These are phyloP conservation scores for Trypanosoma theileri DNA, from an alignment of 208 protist species.

Conservation along the genomic window DNA sequence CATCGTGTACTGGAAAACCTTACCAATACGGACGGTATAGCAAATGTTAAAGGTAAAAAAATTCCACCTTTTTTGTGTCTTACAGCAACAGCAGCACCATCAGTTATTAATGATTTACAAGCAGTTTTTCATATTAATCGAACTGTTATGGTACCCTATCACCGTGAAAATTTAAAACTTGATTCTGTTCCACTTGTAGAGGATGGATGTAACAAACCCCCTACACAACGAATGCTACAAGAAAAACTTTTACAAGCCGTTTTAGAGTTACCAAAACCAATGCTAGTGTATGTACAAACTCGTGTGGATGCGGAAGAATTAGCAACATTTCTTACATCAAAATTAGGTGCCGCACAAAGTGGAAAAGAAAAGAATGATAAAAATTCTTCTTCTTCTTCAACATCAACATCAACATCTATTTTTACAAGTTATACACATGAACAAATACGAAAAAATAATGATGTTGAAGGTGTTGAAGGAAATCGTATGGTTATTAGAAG, in stretches of 20 bases:
- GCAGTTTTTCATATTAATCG: conserved; percentile 61
- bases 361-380: conserved; percentile 1
- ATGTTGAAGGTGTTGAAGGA: background rate
- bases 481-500: conserved; percentile 48
- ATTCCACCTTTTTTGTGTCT: conserved; percentile 71
- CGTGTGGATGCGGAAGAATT: conserved; percentile 81
- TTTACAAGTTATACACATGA: conserved; percentile 36
- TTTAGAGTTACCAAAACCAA: conserved; percentile 70
- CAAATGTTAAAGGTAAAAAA: background rate
- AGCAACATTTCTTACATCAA: conserved; percentile 44
- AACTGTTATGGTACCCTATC: conserved; percentile 42
- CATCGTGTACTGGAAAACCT: conserved; percentile 46
- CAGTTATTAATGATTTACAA: conserved; percentile 81
- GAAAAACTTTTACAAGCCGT: conserved; percentile 66
- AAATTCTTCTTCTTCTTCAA: conserved; percentile 1
- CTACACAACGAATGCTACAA: conserved; percentile 43
- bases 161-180: conserved; percentile 62
- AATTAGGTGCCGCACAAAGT: conserved; percentile 27
- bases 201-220: conserved; percentile 21
- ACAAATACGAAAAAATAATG: conserved; percentile 7
- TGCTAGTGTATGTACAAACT: conserved; percentile 86
- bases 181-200: conserved; percentile 37
- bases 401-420: conserved; percentile 24
- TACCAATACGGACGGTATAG: background rate
- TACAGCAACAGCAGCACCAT: conserved; percentile 77